These are phyloP conservation scores for Phragmites australis DNA, from an alignment of 176 grass and related monocot genomes.

Conservation along the genomic window DNA sequence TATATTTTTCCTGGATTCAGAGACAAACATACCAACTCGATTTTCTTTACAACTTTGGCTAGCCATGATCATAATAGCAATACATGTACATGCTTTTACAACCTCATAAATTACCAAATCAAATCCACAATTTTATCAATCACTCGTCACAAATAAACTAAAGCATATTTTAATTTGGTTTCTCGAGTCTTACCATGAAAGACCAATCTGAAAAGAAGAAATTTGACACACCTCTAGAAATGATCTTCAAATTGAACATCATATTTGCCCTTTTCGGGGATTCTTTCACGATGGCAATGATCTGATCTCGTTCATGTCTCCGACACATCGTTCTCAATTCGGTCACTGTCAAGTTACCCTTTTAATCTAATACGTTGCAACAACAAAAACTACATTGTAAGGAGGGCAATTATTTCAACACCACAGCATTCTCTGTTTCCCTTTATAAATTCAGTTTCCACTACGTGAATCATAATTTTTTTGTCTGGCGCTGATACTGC, in stretches of 20 bases:
- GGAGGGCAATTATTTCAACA: neutral
- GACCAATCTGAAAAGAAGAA: too few species aligned
- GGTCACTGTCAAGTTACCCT: neutral
- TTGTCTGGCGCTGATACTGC: neutral
- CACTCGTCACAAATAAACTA: too few species aligned
- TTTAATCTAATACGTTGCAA: neutral
- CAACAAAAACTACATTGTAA: neutral
- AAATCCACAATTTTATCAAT: too few species aligned
- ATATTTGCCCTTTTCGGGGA: neutral
- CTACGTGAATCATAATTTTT: neutral
- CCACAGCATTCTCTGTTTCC: neutral
- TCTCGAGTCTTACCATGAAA: too few species aligned
- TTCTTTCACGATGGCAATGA: neutral
- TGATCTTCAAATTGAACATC: slow-evolving; percentile 11
- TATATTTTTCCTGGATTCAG: too few species aligned
- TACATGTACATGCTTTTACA: too few species aligned
- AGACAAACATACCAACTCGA: too few species aligned
- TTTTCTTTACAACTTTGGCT: too few species aligned
- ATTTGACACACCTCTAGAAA: neutral
- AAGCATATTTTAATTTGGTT: too few species aligned
- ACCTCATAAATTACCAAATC: too few species aligned
- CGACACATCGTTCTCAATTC: neutral
- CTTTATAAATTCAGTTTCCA: neutral
- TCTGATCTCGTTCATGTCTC: neutral
- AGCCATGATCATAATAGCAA: too few species aligned